These are phyloP conservation scores for Bromus sterilis DNA, from an alignment of 176 grass and related monocot genomes.

Conservation along the genomic window DNA sequence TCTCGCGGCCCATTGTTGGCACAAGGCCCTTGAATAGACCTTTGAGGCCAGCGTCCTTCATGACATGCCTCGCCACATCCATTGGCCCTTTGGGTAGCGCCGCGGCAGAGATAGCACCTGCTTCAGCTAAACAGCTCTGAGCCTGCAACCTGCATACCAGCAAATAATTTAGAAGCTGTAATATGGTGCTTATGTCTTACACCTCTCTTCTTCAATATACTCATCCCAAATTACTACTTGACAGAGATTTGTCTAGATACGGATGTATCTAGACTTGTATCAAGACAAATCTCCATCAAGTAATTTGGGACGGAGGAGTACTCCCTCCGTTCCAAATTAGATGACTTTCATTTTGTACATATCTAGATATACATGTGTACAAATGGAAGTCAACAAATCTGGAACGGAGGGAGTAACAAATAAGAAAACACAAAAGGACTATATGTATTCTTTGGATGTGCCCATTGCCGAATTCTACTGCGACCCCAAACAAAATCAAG, in stretches of 20 bases:
- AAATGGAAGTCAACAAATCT: no score
- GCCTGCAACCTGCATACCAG: constrained; percentile 62
- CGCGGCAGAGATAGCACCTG: constrained; percentile 16
- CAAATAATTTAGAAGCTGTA: neutral
- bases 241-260: no score
- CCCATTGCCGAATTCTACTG: neutral
- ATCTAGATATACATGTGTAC: no score
- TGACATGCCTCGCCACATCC: constrained; percentile 73
- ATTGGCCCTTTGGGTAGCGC: constrained; percentile 68
- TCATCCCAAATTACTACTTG: no score
- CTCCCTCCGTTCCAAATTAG: no score
- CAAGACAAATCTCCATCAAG: no score
- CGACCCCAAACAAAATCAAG: neutral
- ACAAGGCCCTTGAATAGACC: constrained; percentile 80
- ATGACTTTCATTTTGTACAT: no score
- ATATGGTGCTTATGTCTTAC: neutral
- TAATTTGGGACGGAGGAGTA: no score
- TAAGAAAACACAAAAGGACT: neutral
- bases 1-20: constrained; percentile 72
- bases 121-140: constrained; percentile 52
- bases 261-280: no score
- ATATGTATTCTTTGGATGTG: neutral
- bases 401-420: no score
- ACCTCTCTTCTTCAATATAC: neutral
- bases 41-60: constrained; percentile 50